These are phyloP conservation scores for Luvunga scandens DNA, from an alignment of 345 rosid genomes.

Conservation along the genomic window DNA sequence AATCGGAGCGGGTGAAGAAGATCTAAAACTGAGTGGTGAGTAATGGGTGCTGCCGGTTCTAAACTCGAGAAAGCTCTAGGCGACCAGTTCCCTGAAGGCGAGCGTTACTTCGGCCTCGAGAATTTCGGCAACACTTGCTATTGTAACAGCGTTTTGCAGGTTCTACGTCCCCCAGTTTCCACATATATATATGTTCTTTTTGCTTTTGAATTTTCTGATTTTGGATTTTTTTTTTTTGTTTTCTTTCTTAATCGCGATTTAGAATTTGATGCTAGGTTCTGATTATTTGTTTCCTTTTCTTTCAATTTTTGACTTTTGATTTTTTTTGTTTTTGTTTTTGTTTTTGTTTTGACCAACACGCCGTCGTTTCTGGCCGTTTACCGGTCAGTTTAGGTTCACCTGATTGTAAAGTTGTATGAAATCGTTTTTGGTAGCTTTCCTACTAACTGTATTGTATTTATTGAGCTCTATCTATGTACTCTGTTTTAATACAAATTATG, in stretches of 20 bases:
- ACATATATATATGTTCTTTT: too few species aligned
- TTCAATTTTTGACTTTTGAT: neutral
- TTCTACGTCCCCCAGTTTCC: slow-evolving; percentile 5
- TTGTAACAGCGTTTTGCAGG: slow-evolving; percentile 99
- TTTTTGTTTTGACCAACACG: neutral
- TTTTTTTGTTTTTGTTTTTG: neutral
- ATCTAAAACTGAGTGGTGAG: slow-evolving; percentile 19
- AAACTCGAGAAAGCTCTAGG: slow-evolving; percentile 99
- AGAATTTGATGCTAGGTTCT: neutral
- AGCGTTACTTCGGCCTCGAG: slow-evolving; percentile 97
- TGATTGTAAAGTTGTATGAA: neutral
- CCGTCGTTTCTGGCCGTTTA: neutral
- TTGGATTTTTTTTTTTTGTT: neutral
- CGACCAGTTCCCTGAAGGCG: slow-evolving; percentile 99
- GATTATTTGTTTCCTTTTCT: neutral
- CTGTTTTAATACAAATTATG: neutral
- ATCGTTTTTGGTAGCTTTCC: neutral
- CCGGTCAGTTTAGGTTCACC: neutral
- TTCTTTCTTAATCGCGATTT: neutral
- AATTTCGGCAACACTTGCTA: slow-evolving; percentile 99
- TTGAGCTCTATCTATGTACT: neutral
- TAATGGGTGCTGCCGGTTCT: slow-evolving; percentile 98
- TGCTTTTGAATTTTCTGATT: too few species aligned
- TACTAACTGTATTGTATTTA: neutral
- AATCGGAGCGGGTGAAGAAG: slow-evolving; percentile 25